phyloP scores from a whole-genome alignment of 148 eudicot species.

The Chenopodium suecicum region DNA sequence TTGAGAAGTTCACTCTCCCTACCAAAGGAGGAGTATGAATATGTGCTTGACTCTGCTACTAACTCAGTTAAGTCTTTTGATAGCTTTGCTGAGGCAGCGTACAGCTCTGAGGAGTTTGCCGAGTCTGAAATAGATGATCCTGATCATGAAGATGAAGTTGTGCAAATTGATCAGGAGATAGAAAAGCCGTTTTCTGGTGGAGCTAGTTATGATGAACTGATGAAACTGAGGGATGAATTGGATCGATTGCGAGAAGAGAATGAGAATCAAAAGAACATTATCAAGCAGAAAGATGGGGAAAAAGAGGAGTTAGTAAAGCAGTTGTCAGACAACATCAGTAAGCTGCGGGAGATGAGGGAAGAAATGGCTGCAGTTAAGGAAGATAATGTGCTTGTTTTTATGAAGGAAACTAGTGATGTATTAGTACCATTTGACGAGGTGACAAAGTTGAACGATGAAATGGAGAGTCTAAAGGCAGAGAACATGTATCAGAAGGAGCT shows the following conservation, averaged over 20 bases:
- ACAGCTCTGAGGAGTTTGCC: constrained; percentile 47
- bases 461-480: constrained; percentile 13
- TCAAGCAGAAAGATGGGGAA: constrained; percentile 22
- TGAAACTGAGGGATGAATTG: constrained; percentile 56
- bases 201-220: constrained; percentile 36
- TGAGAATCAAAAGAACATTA: constrained; percentile 33
- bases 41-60: constrained; percentile 22
- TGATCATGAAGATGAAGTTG: constrained; percentile 35
- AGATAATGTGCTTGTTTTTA: neutral
- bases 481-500: constrained; percentile 3
- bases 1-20: constrained; percentile 45
- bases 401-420: neutral
- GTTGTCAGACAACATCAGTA: constrained; percentile 10
- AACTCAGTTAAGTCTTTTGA: constrained; percentile 50
- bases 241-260: constrained; percentile 55
- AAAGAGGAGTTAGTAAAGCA: constrained; percentile 16
- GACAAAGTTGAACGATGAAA: constrained; percentile 18
- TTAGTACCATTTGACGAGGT: neutral
- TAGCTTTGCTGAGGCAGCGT: constrained; percentile 49
- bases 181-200: constrained; percentile 20
- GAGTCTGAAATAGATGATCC: constrained; percentile 89
- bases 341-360: constrained; percentile 19
- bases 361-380: constrained; percentile 8
- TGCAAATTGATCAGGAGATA: constrained; percentile 13
- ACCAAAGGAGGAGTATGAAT: constrained; percentile 38